Base-by-base conservation (phyloP, 192 early-diverging fungal genomes). In the Coemansia umbellata region DNA sequence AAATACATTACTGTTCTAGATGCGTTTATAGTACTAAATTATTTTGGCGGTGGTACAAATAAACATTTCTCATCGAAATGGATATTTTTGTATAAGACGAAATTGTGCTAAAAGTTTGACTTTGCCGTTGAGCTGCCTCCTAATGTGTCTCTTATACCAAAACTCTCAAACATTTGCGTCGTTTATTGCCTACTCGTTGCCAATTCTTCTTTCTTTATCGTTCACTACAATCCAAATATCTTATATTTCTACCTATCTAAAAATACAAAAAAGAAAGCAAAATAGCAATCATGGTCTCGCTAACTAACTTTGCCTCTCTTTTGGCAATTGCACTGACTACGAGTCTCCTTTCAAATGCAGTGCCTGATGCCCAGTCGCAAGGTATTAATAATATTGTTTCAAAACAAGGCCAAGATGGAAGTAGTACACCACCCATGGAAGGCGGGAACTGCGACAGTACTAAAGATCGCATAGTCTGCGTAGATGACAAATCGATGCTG, bases 381-480 rank as follows among this genome's bases (percentile, higher is more conserved):
- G 67, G 55, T 55, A 58, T 37, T 5, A 58, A 24, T 39, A 44
- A 5, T 26, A 44, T 44, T 13, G 42, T 45, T 28, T 26, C 13
- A 31, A 37, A 50, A 37, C 43, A 66, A 28, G 33, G 33, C n/a
- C 10, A 3, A 13, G 4, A n/a, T 35, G 33, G 4, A 23, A 42
- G 37, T 11, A 40, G 27, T 24, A 27, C 31, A 6, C 13, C 35
- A 8, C 48, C 42, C 26, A 39, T 32, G 26, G 43, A 28, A 15
- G 63, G 69, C 40, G 62, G 27, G 15, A 10, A 21, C 3, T 74
- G 70, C 28, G 47, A 66, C 31, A 33, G 45, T 0, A 24, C 31
- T 3, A 50, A 33, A 14, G 63, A 66, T 26, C 63, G 63, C 11
- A 58, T 58, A 10, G 31, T 28, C 3, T 74, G 70, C 31, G 70